Percentiles rank a stretch among this genome's conserved stretches.
These are phyloP conservation scores for Blastobotrys indianensis DNA, from an alignment of 1,139 yeast species.

Conservation along the genomic window DNA sequence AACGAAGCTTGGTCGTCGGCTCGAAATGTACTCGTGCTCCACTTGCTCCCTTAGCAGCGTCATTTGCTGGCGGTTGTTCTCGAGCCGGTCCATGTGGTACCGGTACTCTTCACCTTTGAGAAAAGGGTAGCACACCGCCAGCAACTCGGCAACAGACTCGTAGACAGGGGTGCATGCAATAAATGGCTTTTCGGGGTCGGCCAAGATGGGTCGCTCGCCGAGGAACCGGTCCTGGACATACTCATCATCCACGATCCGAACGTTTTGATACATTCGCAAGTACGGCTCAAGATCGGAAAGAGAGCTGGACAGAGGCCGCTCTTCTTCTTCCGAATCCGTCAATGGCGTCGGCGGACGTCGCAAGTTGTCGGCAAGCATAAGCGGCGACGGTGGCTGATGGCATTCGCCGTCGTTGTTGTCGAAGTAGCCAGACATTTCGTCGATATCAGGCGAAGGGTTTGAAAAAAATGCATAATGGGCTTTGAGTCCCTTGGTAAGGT, in stretches of 20 bases:
- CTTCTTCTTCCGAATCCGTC: too few species aligned
- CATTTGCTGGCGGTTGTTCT: conserved; percentile 24
- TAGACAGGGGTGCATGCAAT: conserved; percentile 25
- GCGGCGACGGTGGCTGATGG: too few species aligned
- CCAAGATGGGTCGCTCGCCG: conserved; percentile 23
- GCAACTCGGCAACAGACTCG: conserved; percentile 22
- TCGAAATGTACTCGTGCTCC: conserved; percentile 5
- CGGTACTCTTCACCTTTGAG: conserved; percentile 19
- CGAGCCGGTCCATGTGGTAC: conserved; percentile 22
- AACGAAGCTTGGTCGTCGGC: not conserved
- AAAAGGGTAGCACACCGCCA: conserved; percentile 21
- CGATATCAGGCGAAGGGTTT: too few species aligned
- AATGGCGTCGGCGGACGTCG: too few species aligned
- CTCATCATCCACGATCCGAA: conserved; percentile 9
- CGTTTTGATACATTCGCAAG: conserved; percentile 2
- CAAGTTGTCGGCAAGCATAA: too few species aligned
- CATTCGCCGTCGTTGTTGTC: too few species aligned
- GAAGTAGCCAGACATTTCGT: too few species aligned
- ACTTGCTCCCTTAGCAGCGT: conserved; percentile 17
- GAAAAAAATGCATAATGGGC: too few species aligned
- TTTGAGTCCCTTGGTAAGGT: too few species aligned
- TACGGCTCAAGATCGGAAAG: conserved; percentile 2
- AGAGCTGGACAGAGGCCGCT: not conserved
- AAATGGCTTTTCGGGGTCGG: conserved; percentile 27
- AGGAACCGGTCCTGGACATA: conserved; percentile 24